Conservation (phyloP, 441 rosid species). For the Hura crepitans region DNA sequence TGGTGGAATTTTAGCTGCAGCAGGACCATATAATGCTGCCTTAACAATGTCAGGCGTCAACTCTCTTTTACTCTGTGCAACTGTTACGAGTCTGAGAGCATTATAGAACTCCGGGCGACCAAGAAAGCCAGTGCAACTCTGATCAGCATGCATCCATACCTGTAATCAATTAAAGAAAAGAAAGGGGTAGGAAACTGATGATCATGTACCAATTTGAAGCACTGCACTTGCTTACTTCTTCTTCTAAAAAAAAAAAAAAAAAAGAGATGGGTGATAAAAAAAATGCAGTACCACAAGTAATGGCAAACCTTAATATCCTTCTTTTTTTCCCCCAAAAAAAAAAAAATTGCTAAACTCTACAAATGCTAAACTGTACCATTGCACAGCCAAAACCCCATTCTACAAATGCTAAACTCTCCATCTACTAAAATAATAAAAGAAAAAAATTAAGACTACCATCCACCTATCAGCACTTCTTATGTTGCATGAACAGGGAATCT, state of each 20-base stretch:
- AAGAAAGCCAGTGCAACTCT: slow-evolving; percentile 62
- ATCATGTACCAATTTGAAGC: slow-evolving; percentile 15
- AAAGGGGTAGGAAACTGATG: slow-evolving; percentile 5
- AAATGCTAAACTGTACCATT: too few species aligned
- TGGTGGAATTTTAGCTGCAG: slow-evolving; percentile 89
- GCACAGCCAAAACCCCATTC: not conserved
- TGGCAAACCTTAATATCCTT: not conserved
- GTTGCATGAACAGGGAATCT: slow-evolving; percentile 1
- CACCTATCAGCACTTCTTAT: not conserved
- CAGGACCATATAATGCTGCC: slow-evolving; percentile 85
- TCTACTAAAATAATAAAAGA: not conserved
- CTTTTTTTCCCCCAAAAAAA: not conserved
- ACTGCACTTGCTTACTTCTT: not conserved
- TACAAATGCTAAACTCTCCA: not conserved
- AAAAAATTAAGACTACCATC: not conserved
- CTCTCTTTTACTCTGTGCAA: slow-evolving; percentile 91
- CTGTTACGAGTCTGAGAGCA: slow-evolving; percentile 87
- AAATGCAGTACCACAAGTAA: not conserved
- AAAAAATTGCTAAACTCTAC: not conserved
- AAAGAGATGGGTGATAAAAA: not conserved
- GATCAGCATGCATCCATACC: slow-evolving; percentile 91
- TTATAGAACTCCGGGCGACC: slow-evolving; percentile 76
- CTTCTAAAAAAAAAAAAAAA: not conserved
- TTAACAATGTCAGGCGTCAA: slow-evolving; percentile 89
- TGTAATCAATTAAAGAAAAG: slow-evolving; percentile 28